Base-by-base conservation (phyloP, 169 alveolate species). In the Eimeria mitis region DNA sequence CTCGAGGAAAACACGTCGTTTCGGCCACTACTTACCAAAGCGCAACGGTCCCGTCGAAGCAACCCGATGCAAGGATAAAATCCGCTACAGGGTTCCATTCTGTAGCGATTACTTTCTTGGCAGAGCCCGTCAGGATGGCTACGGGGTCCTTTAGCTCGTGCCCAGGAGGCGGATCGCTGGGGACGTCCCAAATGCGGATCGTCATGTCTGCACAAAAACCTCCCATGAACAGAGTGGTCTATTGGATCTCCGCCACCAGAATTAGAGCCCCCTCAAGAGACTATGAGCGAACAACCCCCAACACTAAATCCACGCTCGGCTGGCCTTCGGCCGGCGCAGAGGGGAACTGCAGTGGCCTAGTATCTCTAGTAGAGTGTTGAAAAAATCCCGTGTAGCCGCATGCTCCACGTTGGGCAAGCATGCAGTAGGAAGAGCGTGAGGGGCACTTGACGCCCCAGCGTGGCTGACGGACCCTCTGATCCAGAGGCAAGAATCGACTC, bases 401-500 rank as follows among this genome's bases (percentile, higher is more conserved):
- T 9, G 28, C 79, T 0, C 49, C 49, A 28, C 28, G n/a, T 70
- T 40, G 21, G 37, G 54, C 3, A 73, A 40, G 54, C 52, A 73
- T 73, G n/a, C 56, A 73, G 54, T 23, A 21, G 56, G 23, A 19
- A 37, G 14, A 21, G 54, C 21, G 40, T 19, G 31, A 1, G 34
- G 34, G 9, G 5, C 34, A 40, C 9, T 1, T 6, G 40, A 16
- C 31, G 2, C 40, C 49, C 25, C 47, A 78, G 42, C 11, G 68
- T 56, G 47, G 37, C 37, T 44, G n/a, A 25, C 89, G 34, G 40
- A 95, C 96, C 96, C 73, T 95, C 97, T 56, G 94, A 95, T 42
- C 95, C 97, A 3, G 97, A 75, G n/a, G 97, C 97, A 47, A 95
- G 95, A 84, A 95, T 81, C 54, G 87, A 68, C 61, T 71, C 88